phyloP scores from a whole-genome alignment of 2,329 filamentous ascomycete genomes.

The Achaetomium macrosporum region DNA sequence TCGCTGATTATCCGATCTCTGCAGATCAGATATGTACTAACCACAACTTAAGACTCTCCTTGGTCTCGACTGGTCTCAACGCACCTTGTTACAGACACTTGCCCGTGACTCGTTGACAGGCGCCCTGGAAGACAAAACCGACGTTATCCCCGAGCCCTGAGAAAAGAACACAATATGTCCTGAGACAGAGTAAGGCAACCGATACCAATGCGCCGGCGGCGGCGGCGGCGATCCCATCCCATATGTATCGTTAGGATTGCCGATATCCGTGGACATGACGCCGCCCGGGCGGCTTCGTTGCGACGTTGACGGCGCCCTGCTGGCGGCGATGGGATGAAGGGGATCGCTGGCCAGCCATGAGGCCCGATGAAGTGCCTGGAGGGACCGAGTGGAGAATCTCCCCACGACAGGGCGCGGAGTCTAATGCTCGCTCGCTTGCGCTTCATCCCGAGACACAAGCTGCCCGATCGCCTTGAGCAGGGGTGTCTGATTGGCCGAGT shows the following conservation, averaged over 20 bases:
- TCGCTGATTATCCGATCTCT: no score
- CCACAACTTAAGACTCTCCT: no score
- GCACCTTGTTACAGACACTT: no score
- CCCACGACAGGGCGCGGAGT: conserved; percentile 11
- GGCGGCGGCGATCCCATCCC: conserved; percentile 8
- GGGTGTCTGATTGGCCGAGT: conserved; percentile 19
- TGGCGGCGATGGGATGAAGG: conserved; percentile 7
- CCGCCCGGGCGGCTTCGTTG: conserved; percentile 1
- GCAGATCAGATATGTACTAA: no score
- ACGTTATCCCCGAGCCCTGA: conserved; percentile 1
- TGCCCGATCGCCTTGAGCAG: conserved; percentile 22
- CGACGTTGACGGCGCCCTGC: neutral
- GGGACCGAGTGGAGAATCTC: conserved; percentile 15
- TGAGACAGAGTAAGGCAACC: conserved; percentile 13
- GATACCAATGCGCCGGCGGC: conserved; percentile 4
- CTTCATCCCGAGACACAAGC: conserved; percentile 27
- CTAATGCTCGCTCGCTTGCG: conserved; percentile 24
- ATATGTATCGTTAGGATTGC: neutral
- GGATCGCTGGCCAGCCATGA: conserved; percentile 11
- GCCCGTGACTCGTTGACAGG: no score
- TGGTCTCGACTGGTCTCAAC: no score
- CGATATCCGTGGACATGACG: conserved; percentile 5
- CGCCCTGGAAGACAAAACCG: neutral
- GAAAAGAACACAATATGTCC: neutral
- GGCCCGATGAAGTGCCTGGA: conserved; percentile 13